Evolutionary conservation across 257 asterid species (phyloP).

Genomic region (Solanum pimpinellifolium): DNA sequence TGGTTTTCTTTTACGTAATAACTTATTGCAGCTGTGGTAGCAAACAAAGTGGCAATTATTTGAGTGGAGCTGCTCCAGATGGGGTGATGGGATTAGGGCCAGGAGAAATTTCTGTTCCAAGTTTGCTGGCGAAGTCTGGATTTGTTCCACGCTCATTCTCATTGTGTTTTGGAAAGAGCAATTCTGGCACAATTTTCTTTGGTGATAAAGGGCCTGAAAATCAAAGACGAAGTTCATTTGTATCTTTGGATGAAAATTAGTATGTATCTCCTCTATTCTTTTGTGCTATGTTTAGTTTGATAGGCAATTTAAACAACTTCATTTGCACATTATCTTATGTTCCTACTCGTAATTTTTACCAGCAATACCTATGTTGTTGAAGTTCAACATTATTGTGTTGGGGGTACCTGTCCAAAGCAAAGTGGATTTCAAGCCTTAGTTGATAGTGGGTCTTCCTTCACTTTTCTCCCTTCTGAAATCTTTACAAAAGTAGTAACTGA

Average conservation of each 20-base stretch:
- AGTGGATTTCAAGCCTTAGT: conserved; percentile 47
- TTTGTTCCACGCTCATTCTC: conserved; percentile 64
- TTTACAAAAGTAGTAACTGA: conserved; percentile 38
- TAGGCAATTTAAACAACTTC: neutral
- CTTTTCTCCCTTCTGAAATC: conserved; percentile 43
- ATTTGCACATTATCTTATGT: neutral
- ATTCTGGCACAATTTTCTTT: conserved; percentile 64
- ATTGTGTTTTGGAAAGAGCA: conserved; percentile 58
- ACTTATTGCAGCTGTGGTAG: conserved; percentile 60
- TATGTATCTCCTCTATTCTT: conserved; percentile 15
- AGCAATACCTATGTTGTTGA: conserved; percentile 40
- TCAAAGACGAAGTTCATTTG: conserved; percentile 48
- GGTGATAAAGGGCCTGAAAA: conserved; percentile 68
- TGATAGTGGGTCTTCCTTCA: conserved; percentile 79
- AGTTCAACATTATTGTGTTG: conserved; percentile 52
- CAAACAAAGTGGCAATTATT: conserved; percentile 63
- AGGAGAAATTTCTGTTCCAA: conserved; percentile 61
- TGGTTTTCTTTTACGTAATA: neutral
- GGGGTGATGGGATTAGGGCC: conserved; percentile 85
- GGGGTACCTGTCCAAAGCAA: conserved; percentile 37
- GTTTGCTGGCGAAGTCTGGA: conserved; percentile 70
- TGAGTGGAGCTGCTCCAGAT: conserved; percentile 75
- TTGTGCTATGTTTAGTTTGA: neutral
- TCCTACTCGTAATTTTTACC: conserved; percentile 4
- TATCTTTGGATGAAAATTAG: conserved; percentile 26